Evolutionary conservation across 1,284 basidiomycete species (phyloP).

Genomic region (Ustilago vetiveriae): DNA sequence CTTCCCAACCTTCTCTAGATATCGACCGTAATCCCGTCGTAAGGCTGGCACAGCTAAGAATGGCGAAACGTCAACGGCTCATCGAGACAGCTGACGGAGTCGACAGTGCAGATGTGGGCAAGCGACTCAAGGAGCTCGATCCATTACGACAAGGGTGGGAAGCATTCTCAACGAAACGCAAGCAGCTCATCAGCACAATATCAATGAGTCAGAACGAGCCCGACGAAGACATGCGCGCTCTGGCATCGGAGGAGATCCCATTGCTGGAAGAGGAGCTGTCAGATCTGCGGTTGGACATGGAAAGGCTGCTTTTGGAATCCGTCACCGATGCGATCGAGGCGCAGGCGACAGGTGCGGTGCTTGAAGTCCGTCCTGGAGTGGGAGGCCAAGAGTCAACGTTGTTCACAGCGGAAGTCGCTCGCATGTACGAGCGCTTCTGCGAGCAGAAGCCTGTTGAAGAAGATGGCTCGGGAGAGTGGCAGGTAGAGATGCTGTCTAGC

Average conservation of each 20-base stretch:
- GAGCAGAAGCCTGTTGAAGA: conserved; percentile 41
- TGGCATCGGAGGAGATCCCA: conserved; percentile 79
- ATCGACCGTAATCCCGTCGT: conserved; percentile 39
- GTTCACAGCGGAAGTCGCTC: conserved; percentile 80
- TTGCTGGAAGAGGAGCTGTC: conserved; percentile 72
- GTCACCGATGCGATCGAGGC: conserved; percentile 72
- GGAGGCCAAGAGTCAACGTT: conserved; percentile 89
- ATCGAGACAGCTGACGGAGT: conserved; percentile 9
- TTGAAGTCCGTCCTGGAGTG: conserved; percentile 92
- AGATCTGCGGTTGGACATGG: conserved; percentile 72
- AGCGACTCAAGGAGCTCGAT: conserved; percentile 71
- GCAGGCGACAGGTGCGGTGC: conserved; percentile 76
- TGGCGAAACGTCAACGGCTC: conserved; percentile 38
- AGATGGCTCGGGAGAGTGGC: conserved; percentile 45
- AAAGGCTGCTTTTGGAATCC: conserved; percentile 76
- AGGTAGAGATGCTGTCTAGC: conserved; percentile 53
- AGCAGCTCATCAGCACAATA: conserved; percentile 68
- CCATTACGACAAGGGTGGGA: conserved; percentile 72
- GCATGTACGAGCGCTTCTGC: conserved; percentile 80
- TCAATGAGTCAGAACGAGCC: conserved; percentile 41
- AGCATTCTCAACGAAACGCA: conserved; percentile 69
- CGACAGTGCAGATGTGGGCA: conserved; percentile 27
- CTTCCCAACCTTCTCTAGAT: conserved; percentile 8
- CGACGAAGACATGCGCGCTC: conserved; percentile 78
- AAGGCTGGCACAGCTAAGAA: conserved; percentile 33